Percentiles rank a stretch among this genome's conserved stretches.
Conservation (phyloP, 768 basidiomycete genomes). For the Amylocystis lapponica region DNA sequence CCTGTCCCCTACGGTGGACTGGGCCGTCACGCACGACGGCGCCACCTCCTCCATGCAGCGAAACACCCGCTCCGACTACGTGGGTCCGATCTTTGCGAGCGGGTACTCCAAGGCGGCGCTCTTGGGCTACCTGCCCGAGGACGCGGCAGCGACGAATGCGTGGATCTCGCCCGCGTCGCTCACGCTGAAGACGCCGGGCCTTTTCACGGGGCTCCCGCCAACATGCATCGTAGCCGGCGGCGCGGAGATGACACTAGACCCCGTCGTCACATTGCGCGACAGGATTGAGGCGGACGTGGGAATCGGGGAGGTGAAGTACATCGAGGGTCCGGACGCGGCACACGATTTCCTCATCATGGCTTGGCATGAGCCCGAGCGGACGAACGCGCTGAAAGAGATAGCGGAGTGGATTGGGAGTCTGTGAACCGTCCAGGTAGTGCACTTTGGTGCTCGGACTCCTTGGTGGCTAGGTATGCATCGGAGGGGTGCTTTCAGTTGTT, state of each 20-base stretch:
- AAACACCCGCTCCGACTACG: conserved; percentile 3
- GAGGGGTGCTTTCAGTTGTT: too few species aligned
- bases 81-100: not conserved
- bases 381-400: too few species aligned
- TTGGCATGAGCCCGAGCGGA: conserved; percentile 9
- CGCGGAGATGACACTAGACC: conserved; percentile 24
- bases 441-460: too few species aligned
- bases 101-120: conserved; percentile 5
- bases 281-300: conserved; percentile 21
- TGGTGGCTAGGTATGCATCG: too few species aligned
- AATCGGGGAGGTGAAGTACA: not conserved
- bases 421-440: too few species aligned
- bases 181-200: not conserved
- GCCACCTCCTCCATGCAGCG: conserved; percentile 2
- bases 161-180: conserved; percentile 9
- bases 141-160: not conserved
- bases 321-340: conserved; percentile 4
- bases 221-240: conserved; percentile 23
- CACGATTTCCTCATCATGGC: not conserved
- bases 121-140: conserved; percentile 1
- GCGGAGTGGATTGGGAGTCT: too few species aligned
- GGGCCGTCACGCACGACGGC: conserved; percentile 8
- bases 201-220: conserved; percentile 19
- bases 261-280: conserved; percentile 17
- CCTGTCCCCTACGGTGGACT: conserved; percentile 26